These are phyloP conservation scores for Claviceps lovelessii DNA, from an alignment of 2,329 filamentous ascomycete species.

Conservation along the genomic window DNA sequence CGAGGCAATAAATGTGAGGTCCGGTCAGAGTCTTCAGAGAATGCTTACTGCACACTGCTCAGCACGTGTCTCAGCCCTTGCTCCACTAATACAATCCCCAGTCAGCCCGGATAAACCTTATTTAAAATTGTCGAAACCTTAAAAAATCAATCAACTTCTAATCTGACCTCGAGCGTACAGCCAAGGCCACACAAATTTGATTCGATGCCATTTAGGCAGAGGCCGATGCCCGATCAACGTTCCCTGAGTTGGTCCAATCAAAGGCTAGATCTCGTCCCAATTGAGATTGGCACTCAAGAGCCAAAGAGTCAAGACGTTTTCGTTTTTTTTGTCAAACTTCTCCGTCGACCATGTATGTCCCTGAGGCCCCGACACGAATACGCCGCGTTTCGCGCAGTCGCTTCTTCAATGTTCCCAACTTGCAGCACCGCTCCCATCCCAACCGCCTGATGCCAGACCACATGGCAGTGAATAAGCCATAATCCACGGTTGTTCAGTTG, in stretches of 20 bases:
- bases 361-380: neutral
- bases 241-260: neutral
- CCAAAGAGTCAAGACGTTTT: neutral
- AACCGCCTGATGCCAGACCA: constrained; percentile 23
- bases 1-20: no score
- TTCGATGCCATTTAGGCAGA: no score
- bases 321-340: neutral
- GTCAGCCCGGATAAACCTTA: no score
- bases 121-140: no score
- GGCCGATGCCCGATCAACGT: no score
- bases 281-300: neutral
- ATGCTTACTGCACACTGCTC: no score
- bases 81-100: no score
- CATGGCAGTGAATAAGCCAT: constrained; percentile 25
- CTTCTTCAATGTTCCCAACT: constrained; percentile 1
- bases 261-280: neutral
- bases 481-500: constrained; percentile 21
- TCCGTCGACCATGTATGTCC: neutral
- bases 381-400: neutral
- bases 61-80: no score
- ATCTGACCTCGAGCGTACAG: no score
- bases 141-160: no score
- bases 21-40: no score
- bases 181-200: no score
- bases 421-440: constrained; percentile 15